phyloP scores from a whole-genome alignment of 2,329 filamentous ascomycete genomes.

The Colletotrichum tofieldiae region DNA sequence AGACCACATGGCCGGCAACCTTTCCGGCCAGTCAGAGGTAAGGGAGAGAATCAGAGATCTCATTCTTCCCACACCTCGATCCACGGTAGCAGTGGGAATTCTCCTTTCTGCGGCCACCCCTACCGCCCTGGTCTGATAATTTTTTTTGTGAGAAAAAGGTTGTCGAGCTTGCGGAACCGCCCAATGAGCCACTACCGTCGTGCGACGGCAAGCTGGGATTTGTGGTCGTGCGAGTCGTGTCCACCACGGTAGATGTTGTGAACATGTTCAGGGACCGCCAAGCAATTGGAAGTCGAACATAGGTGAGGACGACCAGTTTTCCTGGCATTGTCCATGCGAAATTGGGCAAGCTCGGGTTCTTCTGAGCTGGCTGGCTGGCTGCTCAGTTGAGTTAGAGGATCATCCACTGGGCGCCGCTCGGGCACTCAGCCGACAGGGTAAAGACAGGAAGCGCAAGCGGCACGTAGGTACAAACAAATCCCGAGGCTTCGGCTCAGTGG shows the following conservation, averaged over 20 bases:
- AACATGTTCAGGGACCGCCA: neutral
- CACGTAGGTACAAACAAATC: neutral
- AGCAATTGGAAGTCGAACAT: neutral
- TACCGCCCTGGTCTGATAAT: conserved; percentile 32
- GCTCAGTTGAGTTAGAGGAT: conserved; percentile 19
- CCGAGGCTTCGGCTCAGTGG: conserved; percentile 7
- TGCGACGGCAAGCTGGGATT: neutral
- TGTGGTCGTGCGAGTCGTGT: conserved; percentile 16
- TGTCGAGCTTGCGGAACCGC: conserved; percentile 12
- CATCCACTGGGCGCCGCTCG: conserved; percentile 26
- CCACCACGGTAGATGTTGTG: neutral
- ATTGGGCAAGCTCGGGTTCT: neutral
- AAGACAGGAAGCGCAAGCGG: conserved; percentile 4
- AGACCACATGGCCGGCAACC: conserved; percentile 15
- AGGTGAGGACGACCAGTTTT: neutral
- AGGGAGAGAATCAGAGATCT: conserved; percentile 36
- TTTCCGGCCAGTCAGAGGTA: conserved; percentile 23
- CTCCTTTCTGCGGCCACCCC: conserved; percentile 26
- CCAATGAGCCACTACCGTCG: conserved; percentile 7
- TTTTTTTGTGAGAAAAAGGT: conserved; percentile 19
- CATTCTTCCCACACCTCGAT: conserved; percentile 39
- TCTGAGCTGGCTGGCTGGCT: conserved; percentile 8
- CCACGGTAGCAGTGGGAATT: conserved; percentile 40
- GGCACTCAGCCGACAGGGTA: conserved; percentile 21
- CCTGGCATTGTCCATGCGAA: neutral